Evolutionary conservation across 1,284 basidiomycete genomes (phyloP).

Genomic region (Rhizoctonia solani): DNA sequence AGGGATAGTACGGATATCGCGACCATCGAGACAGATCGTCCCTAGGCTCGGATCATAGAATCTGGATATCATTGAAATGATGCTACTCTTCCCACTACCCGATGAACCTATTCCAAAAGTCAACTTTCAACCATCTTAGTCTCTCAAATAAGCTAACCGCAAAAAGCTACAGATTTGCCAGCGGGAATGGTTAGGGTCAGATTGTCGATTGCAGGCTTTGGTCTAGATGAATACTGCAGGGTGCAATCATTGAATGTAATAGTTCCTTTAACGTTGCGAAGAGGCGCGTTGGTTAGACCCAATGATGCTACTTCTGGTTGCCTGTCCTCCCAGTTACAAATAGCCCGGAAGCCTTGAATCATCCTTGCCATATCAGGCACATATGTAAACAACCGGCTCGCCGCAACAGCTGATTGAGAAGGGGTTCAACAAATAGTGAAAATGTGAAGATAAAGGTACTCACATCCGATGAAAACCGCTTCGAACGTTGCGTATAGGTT

Average conservation of each 20-base stretch:
- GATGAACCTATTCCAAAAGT: conserved; percentile 39
- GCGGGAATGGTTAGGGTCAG: conserved; percentile 41
- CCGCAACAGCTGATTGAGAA: neutral
- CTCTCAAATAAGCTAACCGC: conserved; percentile 38
- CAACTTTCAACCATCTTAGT: conserved; percentile 13
- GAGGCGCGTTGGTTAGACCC: neutral
- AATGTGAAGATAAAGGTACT: neutral
- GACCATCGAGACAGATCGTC: conserved; percentile 46
- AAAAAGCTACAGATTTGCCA: conserved; percentile 44
- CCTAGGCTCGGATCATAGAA: conserved; percentile 50
- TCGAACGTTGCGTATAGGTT: conserved; percentile 46
- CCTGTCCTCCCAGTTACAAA: conserved; percentile 43
- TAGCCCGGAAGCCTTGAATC: conserved; percentile 36
- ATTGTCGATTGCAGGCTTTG: conserved; percentile 40
- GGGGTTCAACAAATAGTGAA: neutral
- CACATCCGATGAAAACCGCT: conserved; percentile 46
- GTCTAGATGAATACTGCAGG: conserved; percentile 44
- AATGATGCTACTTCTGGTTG: conserved; percentile 38
- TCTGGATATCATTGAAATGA: conserved; percentile 48
- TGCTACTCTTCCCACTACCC: conserved; percentile 40
- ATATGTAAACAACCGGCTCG: conserved; percentile 34
- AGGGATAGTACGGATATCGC: conserved; percentile 46
- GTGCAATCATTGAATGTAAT: conserved; percentile 40
- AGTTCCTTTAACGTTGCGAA: neutral
- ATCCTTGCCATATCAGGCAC: conserved; percentile 44